A percentile compares a stretch with the other conserved stretches of the same genome.
phyloP scores from a whole-genome alignment of 192 early-diverging fungal species.

The Phlyctochytrium planicorne region DNA sequence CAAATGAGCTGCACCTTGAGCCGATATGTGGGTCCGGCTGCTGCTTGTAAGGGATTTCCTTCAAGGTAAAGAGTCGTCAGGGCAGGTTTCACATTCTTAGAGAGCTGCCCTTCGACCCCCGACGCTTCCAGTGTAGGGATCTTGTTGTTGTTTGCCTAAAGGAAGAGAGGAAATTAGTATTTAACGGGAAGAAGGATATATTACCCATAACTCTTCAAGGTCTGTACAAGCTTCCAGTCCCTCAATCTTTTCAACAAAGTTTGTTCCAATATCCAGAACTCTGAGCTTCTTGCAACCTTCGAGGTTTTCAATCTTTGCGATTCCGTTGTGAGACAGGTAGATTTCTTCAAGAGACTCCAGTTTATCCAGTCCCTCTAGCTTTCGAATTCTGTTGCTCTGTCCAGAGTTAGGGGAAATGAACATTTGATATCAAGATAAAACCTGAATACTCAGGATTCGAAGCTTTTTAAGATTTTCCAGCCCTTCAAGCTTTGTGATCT shows the following conservation, averaged over 20 bases:
- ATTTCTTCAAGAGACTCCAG: conserved; percentile 79
- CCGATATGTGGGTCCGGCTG: conserved; percentile 74
- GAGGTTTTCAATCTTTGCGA: conserved; percentile 73
- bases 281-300: conserved; percentile 71
- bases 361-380: conserved; percentile 71
- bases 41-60: conserved; percentile 88
- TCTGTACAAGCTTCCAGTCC: conserved; percentile 65
- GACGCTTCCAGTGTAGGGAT: conserved; percentile 72
- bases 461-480: conserved; percentile 57
- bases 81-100: conserved; percentile 43
- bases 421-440: conserved; percentile 39
- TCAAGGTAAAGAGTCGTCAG: conserved; percentile 91
- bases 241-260: conserved; percentile 71
- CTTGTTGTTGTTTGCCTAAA: conserved; percentile 69
- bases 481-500: conserved; percentile 81
- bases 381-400: conserved; percentile 79
- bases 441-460: conserved; percentile 47
- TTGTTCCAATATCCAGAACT: conserved; percentile 85
- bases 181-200: conserved; percentile 5
- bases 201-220: conserved; percentile 91
- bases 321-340: conserved; percentile 91
- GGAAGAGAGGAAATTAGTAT: conserved; percentile 3
- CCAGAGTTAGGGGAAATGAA: conserved; percentile 63
- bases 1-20: conserved; percentile 81
- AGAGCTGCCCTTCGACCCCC: conserved; percentile 64